Evolutionary conservation across 75 land plant genomes (phyloP), one percentile per base, ranked within the genome.

Genomic region (Sequoiadendron giganteum): DNA sequence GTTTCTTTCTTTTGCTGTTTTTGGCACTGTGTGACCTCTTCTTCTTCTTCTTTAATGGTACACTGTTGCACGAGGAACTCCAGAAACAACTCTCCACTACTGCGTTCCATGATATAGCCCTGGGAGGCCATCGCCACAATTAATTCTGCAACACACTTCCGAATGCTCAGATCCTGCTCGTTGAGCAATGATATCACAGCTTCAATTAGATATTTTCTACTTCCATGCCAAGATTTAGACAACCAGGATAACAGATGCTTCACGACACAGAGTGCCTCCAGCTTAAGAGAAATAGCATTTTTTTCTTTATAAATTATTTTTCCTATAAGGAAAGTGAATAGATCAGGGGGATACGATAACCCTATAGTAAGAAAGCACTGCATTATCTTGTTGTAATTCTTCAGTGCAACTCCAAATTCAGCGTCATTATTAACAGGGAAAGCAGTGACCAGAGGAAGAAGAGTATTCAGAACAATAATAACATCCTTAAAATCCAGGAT

Each of bases 311-410:
- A 21, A 47, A 3, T 79, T 86, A 96, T 91, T 85, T 95, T 94
- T 89, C 90, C 90, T 28, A 95, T 70, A 86, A 98, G 92, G 86
- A 92, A 94, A 73, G 85, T 86, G 65, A 93, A 96, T 52, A 95
- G 91, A 83, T 98, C 99, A 84, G 95, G 97, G 28, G 95, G 96
- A 86, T 94, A 98, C 16, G 94, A 94, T 55, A 90, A 81, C 28
- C 99, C 99, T 89, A 98, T 93, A 10, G 94, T 95, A 76, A 96
- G 89, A 90, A 95, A 98, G 90, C 99, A 96, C 36, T 88, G 94
- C 56, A 94, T 92, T 84, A 98, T 96, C 89, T 98, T 96, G 91
- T 98, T 98, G 88, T 93, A 95, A n/a, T 92, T 96, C 99, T 98
- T 94, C 89, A 86, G 36, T 65, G 70, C 30, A 28, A 28, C 83